Base-by-base conservation (phyloP, 1,284 basidiomycete species). In the Cryptococcus sp. region DNA sequence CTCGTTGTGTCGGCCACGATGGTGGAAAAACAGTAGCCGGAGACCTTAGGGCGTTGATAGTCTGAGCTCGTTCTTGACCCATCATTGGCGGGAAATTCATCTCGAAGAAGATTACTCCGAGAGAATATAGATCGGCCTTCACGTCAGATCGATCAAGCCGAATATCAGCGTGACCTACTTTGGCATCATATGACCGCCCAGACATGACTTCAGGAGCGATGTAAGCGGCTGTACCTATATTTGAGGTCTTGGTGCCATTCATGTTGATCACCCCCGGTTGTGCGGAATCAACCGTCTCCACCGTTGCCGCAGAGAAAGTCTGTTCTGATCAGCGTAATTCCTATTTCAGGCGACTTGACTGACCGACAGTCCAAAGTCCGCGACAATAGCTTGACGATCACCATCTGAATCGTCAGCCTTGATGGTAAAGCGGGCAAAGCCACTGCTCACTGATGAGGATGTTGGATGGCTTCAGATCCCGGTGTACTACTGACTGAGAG, bases 51-150 rank as follows among this genome's bases (percentile, higher is more conserved):
- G 85, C 83, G 56, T 87, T 86, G 5, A 97, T 80, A 16, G 93
- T 88, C 2, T 82, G 82, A 42, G 89, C 87, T 14, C 93, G 84
- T 69, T 98, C 93, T 49, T 89, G 83, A 2, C 83, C 85, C 0
- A 93, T 97, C n/a, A 81, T 79, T 75, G 96, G 94, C 64, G 77
- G 68, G 45, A 87, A 91, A 69, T 92, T 91, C 91, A 97, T 96
- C 77, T 98, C 93, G 67, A 98, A 98, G 75, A 97, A 94, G 24
- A 97, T 92, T 63, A 98, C 86, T 32, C 89, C 93, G 4, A 96
- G 82, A 66, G 90, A 93, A 69, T 96, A 98, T 80, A 98, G 86
- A 69, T 98, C 93, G 3, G 92, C 92, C 69, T 96, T 46, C 11
- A 7, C 13, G 18, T 28, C 16, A 41, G 16, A 16, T n/a, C n/a